These are phyloP conservation scores for Populus tremula DNA, from an alignment of 345 rosid species.

Conservation along the genomic window DNA sequence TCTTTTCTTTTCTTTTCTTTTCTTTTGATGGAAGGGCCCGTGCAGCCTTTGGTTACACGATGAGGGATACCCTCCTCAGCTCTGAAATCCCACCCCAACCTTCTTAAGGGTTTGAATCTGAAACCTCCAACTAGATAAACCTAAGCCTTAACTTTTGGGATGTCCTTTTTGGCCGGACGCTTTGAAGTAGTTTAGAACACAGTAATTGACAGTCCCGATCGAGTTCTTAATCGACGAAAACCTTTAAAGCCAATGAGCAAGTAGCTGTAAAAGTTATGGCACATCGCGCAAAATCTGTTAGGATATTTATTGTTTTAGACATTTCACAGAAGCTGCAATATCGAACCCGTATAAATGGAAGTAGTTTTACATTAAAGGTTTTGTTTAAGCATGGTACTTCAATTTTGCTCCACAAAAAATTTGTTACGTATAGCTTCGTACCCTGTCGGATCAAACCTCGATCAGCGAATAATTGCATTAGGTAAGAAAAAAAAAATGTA, in stretches of 20 bases:
- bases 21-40: neutral
- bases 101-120: neutral
- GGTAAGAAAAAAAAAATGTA: neutral
- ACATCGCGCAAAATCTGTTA: conserved; percentile 5
- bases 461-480: neutral
- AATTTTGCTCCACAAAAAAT: neutral
- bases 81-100: no score
- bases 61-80: no score
- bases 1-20: no score
- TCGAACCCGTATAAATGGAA: conserved; percentile 23
- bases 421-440: neutral
- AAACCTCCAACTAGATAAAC: neutral
- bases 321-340: neutral
- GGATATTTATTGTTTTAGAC: conserved; percentile 18
- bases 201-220: neutral
- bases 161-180: neutral
- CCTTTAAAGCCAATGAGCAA: neutral
- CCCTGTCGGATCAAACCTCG: neutral
- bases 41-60: neutral
- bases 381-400: conserved; percentile 7
- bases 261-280: neutral
- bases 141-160: neutral
- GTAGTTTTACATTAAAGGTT: conserved; percentile 11
- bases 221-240: no score
- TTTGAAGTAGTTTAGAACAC: neutral